phyloP scores from a whole-genome alignment of 2,329 filamentous ascomycete species.

The Rhinocladiella similis region DNA sequence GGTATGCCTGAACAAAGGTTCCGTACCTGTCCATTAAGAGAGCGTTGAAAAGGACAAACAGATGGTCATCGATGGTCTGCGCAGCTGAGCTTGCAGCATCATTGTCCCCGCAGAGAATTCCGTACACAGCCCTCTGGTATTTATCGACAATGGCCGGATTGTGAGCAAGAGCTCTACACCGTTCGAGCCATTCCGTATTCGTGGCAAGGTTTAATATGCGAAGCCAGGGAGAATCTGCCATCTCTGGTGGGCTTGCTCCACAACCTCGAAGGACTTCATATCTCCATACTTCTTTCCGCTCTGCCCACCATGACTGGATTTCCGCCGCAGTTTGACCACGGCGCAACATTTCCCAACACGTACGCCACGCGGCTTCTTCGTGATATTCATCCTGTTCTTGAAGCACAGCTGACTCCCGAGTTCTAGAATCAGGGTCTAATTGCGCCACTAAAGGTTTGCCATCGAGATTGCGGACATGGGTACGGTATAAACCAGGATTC shows the following conservation, averaged over 20 bases:
- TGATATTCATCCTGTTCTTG: constrained; percentile 84
- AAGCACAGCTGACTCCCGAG: constrained; percentile 72
- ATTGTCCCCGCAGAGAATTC: constrained; percentile 82
- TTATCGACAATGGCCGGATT: constrained; percentile 65
- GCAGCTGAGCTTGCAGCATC: constrained; percentile 75
- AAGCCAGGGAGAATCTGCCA: constrained; percentile 35
- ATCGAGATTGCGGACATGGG: constrained; percentile 51
- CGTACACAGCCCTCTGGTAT: constrained; percentile 88
- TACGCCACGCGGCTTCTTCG: constrained; percentile 86
- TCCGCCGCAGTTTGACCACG: constrained; percentile 73
- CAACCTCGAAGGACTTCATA: constrained; percentile 75
- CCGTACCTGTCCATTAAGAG: constrained; percentile 79
- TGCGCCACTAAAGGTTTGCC: constrained; percentile 72
- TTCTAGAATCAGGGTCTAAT: constrained; percentile 86
- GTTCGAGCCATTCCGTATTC: constrained; percentile 25
- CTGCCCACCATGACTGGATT: constrained; percentile 82
- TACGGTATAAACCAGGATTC: constrained; percentile 52
- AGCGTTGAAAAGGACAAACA: constrained; percentile 88
- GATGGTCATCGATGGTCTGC: constrained; percentile 77
- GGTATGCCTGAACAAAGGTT: constrained; percentile 55
- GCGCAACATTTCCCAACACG: constrained; percentile 90
- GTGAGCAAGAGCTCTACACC: constrained; percentile 46
- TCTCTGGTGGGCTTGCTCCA: constrained; percentile 37
- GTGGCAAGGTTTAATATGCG: constrained; percentile 28
- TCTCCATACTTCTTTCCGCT: constrained; percentile 85